These are phyloP conservation scores for Didymella sp. DNA, from an alignment of 2,329 filamentous ascomycete species.

Conservation along the genomic window DNA sequence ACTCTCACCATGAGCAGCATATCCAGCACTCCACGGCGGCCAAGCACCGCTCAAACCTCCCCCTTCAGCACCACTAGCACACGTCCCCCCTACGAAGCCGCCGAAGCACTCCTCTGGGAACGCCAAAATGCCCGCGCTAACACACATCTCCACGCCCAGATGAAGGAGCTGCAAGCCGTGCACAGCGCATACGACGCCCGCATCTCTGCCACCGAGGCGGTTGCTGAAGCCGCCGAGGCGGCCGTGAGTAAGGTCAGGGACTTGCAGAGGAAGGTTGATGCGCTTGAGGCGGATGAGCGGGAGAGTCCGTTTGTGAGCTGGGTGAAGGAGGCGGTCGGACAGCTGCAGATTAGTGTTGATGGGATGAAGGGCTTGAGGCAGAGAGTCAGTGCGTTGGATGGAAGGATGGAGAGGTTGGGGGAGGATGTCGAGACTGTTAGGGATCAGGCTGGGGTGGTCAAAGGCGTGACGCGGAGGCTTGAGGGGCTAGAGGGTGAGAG, in stretches of 20 bases:
- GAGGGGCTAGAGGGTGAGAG: constrained; percentile 22
- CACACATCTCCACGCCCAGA: constrained; percentile 42
- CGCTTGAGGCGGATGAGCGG: constrained; percentile 33
- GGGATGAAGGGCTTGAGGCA: constrained; percentile 26
- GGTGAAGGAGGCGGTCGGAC: constrained; percentile 24
- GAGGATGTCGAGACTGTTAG: constrained; percentile 21
- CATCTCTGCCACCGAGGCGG: constrained; percentile 31
- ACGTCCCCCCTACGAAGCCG: constrained; percentile 30
- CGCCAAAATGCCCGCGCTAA: constrained; percentile 51
- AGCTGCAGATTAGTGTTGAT: constrained; percentile 24
- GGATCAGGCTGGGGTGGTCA: constrained; percentile 8
- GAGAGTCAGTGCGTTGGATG: constrained; percentile 28
- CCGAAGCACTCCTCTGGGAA: constrained; percentile 49
- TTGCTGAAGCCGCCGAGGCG: constrained; percentile 24
- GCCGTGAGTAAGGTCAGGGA: constrained; percentile 22
- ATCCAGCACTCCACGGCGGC: constrained; percentile 17
- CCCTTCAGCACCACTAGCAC: constrained; percentile 7
- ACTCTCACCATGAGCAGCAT: constrained; percentile 16
- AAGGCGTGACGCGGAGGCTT: constrained; percentile 17
- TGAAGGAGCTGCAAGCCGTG: constrained; percentile 45
- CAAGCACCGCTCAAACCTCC: constrained; percentile 18
- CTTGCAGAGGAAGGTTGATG: constrained; percentile 31
- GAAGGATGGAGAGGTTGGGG: constrained; percentile 8
- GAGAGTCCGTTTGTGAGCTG: constrained; percentile 32
- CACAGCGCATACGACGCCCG: constrained; percentile 29